Conservation (phyloP, 1,284 basidiomycete species). For the Vanrija sp. region DNA sequence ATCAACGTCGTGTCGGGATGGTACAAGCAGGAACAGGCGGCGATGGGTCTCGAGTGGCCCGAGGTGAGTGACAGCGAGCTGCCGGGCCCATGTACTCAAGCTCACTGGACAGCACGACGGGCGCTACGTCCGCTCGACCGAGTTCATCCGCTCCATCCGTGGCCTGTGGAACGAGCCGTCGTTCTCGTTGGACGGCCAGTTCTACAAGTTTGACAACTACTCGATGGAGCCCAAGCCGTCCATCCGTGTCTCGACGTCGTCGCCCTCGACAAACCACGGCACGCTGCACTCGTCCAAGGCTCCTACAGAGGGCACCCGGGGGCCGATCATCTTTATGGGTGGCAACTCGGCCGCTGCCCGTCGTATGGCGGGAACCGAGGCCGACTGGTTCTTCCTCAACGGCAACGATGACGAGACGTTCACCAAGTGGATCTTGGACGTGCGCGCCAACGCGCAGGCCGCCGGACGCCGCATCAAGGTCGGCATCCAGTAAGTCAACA, state of each 20-base stretch:
- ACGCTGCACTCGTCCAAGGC: too few relatives aligned
- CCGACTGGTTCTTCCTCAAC: conserved; percentile 11
- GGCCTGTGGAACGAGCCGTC: conserved; percentile 10
- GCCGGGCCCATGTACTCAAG: neutral
- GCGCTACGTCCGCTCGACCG: conserved; percentile 10
- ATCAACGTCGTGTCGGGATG: conserved; percentile 16
- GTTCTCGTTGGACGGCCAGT: conserved; percentile 9
- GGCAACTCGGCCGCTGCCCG: conserved; percentile 13
- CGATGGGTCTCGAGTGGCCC: conserved; percentile 12
- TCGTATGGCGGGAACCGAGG: conserved; percentile 1
- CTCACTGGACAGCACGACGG: conserved; percentile 4
- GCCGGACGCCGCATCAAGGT: conserved; percentile 1
- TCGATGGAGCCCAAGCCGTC: conserved; percentile 3
- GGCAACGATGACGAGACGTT: conserved; percentile 9
- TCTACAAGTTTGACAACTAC: conserved; percentile 8
- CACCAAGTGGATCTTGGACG: neutral
- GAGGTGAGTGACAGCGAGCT: conserved; percentile 4
- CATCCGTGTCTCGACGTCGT: neutral
- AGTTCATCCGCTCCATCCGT: conserved; percentile 13
- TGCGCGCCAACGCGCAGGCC: neutral
- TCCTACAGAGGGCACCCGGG: too few relatives aligned
- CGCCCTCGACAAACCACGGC: neutral
- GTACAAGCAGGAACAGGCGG: conserved; percentile 10
- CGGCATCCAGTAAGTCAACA: conserved; percentile 1
- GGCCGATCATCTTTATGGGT: conserved; percentile 11